A percentile compares a stretch with the other conserved stretches of the same genome.
phyloP scores from a whole-genome alignment of 2,329 filamentous ascomycete genomes.

The Beauveria sp. region DNA sequence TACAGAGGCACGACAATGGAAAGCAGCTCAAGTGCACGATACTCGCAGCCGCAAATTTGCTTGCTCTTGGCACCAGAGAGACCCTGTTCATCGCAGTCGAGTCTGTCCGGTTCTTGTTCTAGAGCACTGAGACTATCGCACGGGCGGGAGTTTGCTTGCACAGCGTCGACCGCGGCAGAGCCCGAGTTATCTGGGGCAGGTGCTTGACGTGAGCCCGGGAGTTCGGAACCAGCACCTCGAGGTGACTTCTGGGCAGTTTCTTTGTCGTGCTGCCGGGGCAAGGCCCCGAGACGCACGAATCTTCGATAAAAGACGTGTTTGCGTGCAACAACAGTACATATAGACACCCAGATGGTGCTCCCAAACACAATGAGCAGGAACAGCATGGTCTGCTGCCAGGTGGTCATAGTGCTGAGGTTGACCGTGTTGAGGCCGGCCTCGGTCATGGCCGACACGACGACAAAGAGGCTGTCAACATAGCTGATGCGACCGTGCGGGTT shows the following conservation, averaged over 20 bases:
- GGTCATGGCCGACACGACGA: constrained; percentile 60
- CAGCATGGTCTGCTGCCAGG: constrained; percentile 59
- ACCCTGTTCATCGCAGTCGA: constrained; percentile 21
- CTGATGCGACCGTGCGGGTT: constrained; percentile 42
- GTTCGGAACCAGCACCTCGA: no score
- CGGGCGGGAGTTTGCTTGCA: neutral
- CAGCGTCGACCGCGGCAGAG: no score
- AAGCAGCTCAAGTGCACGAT: constrained; percentile 53
- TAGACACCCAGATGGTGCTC: constrained; percentile 59
- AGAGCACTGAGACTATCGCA: neutral
- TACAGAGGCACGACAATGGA: constrained; percentile 54
- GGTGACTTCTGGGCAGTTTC: no score
- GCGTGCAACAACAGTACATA: constrained; percentile 54
- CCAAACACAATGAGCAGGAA: constrained; percentile 60
- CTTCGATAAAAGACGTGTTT: constrained; percentile 55
- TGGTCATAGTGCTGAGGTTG: constrained; percentile 55
- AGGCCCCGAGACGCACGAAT: constrained; percentile 38
- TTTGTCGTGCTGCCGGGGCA: neutral
- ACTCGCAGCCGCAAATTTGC: constrained; percentile 54
- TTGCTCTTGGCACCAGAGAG: constrained; percentile 46
- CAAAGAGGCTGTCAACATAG: constrained; percentile 60
- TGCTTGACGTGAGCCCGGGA: no score
- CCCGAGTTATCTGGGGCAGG: no score
- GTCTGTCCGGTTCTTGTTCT: neutral
- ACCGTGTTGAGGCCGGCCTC: constrained; percentile 61